Percentiles rank a stretch among this genome's conserved stretches.
These are phyloP conservation scores for Dendrobium catenatum DNA, from an alignment of 106 monocot species.

Conservation along the genomic window DNA sequence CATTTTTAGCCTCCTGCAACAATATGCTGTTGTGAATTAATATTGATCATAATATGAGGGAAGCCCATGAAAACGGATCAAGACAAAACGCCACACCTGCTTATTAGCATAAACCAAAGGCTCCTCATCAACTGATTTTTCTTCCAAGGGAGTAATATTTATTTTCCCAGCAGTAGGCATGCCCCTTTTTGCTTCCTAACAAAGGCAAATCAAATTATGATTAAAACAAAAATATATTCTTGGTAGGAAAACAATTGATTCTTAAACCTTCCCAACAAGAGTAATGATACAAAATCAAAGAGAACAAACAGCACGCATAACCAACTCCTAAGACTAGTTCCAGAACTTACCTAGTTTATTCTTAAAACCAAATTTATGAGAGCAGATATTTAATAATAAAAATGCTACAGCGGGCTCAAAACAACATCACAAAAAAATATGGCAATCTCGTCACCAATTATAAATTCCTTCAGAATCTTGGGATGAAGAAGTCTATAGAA, in stretches of 20 bases:
- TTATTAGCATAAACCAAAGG: conserved; percentile 82
- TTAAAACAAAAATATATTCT: background rate
- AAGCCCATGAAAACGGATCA: background rate
- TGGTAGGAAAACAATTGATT: background rate
- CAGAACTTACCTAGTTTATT: background rate
- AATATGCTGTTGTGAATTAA: background rate
- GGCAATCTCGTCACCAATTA: background rate
- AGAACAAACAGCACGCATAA: background rate
- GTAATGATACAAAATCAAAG: background rate
- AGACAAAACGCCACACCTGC: conserved; percentile 37
- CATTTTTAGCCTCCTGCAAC: conserved; percentile 92
- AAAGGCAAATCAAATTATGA: background rate
- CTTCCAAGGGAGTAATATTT: conserved; percentile 60
- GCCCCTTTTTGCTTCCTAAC: conserved; percentile 64
- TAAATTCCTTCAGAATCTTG: background rate
- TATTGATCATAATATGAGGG: background rate
- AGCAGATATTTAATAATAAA: background rate
- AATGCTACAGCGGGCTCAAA: background rate
- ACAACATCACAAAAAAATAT: background rate
- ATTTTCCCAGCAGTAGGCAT: conserved; percentile 61
- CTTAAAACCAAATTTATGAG: background rate
- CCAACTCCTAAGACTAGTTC: background rate
- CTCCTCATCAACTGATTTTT: conserved; percentile 72
- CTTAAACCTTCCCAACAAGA: background rate
- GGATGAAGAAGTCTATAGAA: background rate